phyloP scores from a whole-genome alignment of 495 filamentous ascomycete species.

The Hyaloscypha variabilis region DNA sequence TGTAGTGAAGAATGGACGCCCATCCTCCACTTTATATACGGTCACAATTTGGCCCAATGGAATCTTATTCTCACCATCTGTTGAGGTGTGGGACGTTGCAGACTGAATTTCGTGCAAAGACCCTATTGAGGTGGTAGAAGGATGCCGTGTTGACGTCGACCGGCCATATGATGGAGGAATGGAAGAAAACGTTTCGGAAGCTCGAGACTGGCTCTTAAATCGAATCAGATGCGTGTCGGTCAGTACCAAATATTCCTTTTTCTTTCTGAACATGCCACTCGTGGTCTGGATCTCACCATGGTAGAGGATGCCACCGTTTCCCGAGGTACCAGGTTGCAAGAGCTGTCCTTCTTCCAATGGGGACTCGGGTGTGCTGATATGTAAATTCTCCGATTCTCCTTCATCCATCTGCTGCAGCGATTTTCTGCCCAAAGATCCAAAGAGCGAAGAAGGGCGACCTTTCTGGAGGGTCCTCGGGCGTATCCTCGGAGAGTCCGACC shows the following conservation, averaged over 20 bases:
- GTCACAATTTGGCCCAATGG: constrained; percentile 76
- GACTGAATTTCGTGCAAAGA: constrained; percentile 65
- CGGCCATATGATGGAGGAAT: constrained; percentile 49
- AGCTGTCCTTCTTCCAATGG: constrained; percentile 8
- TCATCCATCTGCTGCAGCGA: constrained; percentile 26
- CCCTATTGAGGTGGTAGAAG: constrained; percentile 60
- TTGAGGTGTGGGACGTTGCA: constrained; percentile 39
- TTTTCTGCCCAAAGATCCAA: constrained; percentile 32
- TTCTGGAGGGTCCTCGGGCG: constrained; percentile 32
- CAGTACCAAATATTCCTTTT: constrained; percentile 88
- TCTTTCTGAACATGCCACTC: constrained; percentile 78
- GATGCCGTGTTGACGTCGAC: constrained; percentile 44
- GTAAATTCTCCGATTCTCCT: constrained; percentile 19
- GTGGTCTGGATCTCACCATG: constrained; percentile 82
- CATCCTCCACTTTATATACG: constrained; percentile 78
- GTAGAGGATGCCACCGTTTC: constrained; percentile 24
- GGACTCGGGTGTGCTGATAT: constrained; percentile 19
- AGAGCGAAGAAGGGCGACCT: constrained; percentile 28
- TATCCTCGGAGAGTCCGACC: constrained; percentile 21
- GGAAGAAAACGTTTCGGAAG: constrained; percentile 64
- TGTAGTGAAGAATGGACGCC: constrained; percentile 74
- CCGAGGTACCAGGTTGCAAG: not conserved
- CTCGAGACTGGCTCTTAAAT: constrained; percentile 74
- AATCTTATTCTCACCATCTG: constrained; percentile 59
- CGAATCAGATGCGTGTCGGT: constrained; percentile 82